Evolutionary conservation across 495 filamentous ascomycete genomes (phyloP), one percentile per base, ranked within the genome.

Genomic region (Tricharina praecox): DNA sequence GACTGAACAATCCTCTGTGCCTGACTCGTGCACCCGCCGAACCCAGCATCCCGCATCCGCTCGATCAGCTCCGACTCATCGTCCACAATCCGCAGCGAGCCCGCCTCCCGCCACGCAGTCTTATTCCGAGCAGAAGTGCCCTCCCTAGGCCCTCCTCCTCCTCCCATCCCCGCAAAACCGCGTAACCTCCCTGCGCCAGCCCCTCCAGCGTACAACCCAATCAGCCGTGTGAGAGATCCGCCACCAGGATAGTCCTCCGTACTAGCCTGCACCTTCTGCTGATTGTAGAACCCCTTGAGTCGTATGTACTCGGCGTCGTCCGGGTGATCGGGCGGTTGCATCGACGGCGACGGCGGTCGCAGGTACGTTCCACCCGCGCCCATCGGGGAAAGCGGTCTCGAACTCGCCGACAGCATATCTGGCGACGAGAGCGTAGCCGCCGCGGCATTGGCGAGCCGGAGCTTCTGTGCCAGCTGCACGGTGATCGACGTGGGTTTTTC

Each of bases 401-500:
- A 48, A n/a, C n/a, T n/a, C 21, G 28, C 28, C 28, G 28, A 54
- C 50, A 15, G 42, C 28, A 13, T 5, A 13, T 32, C 28, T 5
- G 28, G 28, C 5, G 28, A 32, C 7, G 28, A 13, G 28, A 13
- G 7, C 7, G 28, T 32, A 5, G 13, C 5, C 28, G 28, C 5
- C 28, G 28, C 28, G 28, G 28, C 3, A 1, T 15, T 33, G 2
- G 57, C 28, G 53, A 53, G 38, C 50, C 54, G 50, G 66, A 72
- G 48, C 69, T 62, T 62, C 59, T 72, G 74, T 0, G 72, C 62
- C 1, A 97, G 70, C 60, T 95, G 87, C n/a, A 69, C 68, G 50
- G 81, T 81, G 52, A 96, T 87, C 49, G 80, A 77, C 41, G 78
- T 85, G 2, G 80, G 74, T 54, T 85, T 93, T 62, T 88, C 82